Percentiles rank a stretch among this genome's conserved stretches.
Evolutionary conservation across 2,329 filamentous ascomycete genomes (phyloP).

Genomic region (Stagonosporopsis vannaccii): DNA sequence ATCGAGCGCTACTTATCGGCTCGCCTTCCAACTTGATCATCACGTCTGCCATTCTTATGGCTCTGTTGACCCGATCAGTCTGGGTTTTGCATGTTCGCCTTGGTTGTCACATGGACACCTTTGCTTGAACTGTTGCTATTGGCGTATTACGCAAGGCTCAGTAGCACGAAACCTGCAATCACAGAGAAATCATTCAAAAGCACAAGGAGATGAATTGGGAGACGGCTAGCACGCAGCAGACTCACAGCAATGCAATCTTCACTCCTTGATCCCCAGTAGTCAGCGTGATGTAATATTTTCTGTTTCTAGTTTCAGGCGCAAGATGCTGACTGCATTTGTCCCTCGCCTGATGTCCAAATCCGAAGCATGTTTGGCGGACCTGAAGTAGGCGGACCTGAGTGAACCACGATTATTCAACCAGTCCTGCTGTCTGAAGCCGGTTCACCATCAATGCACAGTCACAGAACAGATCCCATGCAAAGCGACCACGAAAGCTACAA

Average conservation of each 20-base stretch:
- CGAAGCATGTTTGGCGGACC: not conserved
- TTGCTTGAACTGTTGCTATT: not conserved
- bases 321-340: not conserved
- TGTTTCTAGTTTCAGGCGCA: not conserved
- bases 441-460: not conserved
- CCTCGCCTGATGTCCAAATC: not conserved
- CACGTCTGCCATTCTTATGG: not conserved
- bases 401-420: no score
- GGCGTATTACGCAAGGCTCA: not conserved
- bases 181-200: not conserved
- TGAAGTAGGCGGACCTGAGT: not conserved
- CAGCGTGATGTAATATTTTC: not conserved
- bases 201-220: conserved; percentile 1
- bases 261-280: conserved; percentile 2
- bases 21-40: conserved; percentile 13
- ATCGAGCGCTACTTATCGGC: conserved; percentile 12
- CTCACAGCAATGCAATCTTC: conserved; percentile 8
- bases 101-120: not conserved
- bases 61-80: conserved; percentile 11
- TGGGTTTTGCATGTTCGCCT: not conserved
- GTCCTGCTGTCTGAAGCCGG: not conserved
- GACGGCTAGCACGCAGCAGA: conserved; percentile 3
- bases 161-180: conserved; percentile 1
- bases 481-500: no score
- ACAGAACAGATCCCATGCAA: no score